A percentile compares a stretch with the other conserved stretches of the same genome.
phyloP scores from a whole-genome alignment of 176 grass and related monocot genomes.

The Carex parvula region DNA sequence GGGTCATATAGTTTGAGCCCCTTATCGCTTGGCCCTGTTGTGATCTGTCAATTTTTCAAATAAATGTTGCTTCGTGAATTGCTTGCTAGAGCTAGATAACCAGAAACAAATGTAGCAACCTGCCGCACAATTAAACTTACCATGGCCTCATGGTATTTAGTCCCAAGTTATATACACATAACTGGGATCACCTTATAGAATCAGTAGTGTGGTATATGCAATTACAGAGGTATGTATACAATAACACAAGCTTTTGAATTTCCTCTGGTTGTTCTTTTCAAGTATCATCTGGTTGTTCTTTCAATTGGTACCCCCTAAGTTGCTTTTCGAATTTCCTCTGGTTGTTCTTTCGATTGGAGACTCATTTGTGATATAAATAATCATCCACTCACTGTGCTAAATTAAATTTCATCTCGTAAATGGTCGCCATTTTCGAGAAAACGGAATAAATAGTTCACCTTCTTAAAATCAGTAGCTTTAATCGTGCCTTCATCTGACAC shows the following conservation, averaged over 20 bases:
- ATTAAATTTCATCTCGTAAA: neutral
- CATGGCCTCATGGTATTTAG: neutral
- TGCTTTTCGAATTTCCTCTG: neutral
- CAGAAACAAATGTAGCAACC: neutral
- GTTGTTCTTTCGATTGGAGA: neutral
- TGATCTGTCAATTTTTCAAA: conserved; percentile 48
- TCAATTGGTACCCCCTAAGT: neutral
- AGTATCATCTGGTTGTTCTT: too few species aligned
- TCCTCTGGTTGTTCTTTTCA: too few species aligned
- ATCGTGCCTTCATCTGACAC: conserved; percentile 73
- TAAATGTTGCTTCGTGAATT: neutral
- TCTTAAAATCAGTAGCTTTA: conserved; percentile 78
- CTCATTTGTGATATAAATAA: neutral
- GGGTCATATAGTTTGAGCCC: conserved; percentile 94
- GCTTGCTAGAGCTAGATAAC: neutral
- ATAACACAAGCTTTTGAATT: neutral
- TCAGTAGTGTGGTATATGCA: neutral
- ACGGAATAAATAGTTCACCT: conserved; percentile 36
- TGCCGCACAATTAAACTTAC: neutral
- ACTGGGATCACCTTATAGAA: neutral
- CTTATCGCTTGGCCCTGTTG: conserved; percentile 59
- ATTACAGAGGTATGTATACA: neutral
- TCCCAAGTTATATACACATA: neutral
- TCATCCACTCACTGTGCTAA: neutral
- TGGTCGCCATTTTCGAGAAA: neutral